Evolutionary conservation across 2,329 filamentous ascomycete genomes (phyloP).

Genomic region (Ophiostoma sp.): DNA sequence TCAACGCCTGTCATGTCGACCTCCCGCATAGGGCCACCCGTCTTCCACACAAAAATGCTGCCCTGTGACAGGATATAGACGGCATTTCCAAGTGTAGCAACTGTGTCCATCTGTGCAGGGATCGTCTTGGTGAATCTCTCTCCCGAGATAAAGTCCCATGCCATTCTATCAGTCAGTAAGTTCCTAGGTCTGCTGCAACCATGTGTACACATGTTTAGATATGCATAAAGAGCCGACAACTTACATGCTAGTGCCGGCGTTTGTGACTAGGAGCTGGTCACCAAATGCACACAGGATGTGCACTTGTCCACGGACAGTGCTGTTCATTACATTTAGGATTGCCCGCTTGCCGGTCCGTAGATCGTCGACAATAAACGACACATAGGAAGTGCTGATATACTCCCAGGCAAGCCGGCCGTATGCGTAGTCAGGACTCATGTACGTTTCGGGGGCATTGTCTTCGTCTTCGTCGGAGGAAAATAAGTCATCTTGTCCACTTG

Average conservation of each 20-base stretch:
- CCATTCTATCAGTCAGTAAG: slow-evolving; percentile 6
- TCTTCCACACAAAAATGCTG: slow-evolving; percentile 23
- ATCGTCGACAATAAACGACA: slow-evolving; percentile 25
- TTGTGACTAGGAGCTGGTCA: slow-evolving; percentile 23
- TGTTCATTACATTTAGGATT: slow-evolving; percentile 14
- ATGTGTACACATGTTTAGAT: neutral
- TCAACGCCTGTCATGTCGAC: slow-evolving; percentile 22
- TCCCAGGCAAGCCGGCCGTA: slow-evolving; percentile 27
- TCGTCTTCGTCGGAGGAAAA: neutral
- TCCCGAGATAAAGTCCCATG: slow-evolving; percentile 25
- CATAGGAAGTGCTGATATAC: neutral
- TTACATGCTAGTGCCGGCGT: slow-evolving; percentile 18
- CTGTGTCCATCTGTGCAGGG: slow-evolving; percentile 22
- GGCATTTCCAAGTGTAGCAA: slow-evolving; percentile 24
- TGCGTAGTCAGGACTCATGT: slow-evolving; percentile 21
- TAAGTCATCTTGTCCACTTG: neutral
- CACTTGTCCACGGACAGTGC: slow-evolving; percentile 17
- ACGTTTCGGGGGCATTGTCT: neutral
- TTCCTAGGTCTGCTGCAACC: neutral
- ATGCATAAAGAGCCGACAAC: neutral
- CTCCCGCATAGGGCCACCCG: slow-evolving; percentile 21
- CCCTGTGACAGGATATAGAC: slow-evolving; percentile 22
- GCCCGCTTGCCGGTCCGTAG: slow-evolving; percentile 20
- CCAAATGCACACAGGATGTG: slow-evolving; percentile 21
- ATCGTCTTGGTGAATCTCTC: slow-evolving; percentile 19